Percentiles rank a stretch among this genome's conserved stretches.
Evolutionary conservation across 768 basidiomycete genomes (phyloP).

Genomic region (Lyophyllum decastes): DNA sequence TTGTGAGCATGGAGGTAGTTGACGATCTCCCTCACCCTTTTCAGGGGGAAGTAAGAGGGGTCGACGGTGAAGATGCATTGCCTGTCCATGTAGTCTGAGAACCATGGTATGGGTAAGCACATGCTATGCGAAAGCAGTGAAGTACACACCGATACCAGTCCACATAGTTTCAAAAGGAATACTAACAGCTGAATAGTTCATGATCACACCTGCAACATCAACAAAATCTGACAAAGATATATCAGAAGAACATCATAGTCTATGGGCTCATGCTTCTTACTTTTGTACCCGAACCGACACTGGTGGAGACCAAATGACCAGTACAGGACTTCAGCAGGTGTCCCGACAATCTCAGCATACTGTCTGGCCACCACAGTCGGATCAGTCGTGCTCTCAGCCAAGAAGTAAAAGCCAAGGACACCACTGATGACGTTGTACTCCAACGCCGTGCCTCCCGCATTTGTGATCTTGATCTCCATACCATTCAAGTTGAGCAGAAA

Average conservation of each 20-base stretch:
- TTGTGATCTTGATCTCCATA: constrained; percentile 73
- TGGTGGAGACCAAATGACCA: constrained; percentile 77
- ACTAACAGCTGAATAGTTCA: constrained; percentile 56
- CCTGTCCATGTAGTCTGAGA: constrained; percentile 65
- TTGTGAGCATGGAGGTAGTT: constrained; percentile 57
- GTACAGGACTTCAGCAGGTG: constrained; percentile 71
- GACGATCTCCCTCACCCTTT: constrained; percentile 66
- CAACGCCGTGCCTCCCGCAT: constrained; percentile 40
- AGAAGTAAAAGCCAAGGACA: constrained; percentile 77
- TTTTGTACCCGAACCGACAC: constrained; percentile 68
- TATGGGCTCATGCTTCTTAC: constrained; percentile 31
- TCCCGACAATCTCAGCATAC: constrained; percentile 67
- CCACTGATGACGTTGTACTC: constrained; percentile 83
- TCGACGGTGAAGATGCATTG: constrained; percentile 73
- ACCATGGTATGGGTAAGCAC: background rate
- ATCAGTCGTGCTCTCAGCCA: constrained; percentile 63
- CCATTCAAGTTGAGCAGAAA: constrained; percentile 72
- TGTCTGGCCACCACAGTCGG: constrained; percentile 63
- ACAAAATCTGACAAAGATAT: constrained; percentile 51
- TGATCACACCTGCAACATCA: constrained; percentile 61
- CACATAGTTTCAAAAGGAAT: constrained; percentile 81
- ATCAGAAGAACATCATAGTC: background rate
- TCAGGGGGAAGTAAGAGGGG: constrained; percentile 64
- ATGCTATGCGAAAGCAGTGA: background rate
- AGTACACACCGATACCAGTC: constrained; percentile 64